Base-by-base conservation (phyloP, 768 basidiomycete species). In the Mycena galopus region DNA sequence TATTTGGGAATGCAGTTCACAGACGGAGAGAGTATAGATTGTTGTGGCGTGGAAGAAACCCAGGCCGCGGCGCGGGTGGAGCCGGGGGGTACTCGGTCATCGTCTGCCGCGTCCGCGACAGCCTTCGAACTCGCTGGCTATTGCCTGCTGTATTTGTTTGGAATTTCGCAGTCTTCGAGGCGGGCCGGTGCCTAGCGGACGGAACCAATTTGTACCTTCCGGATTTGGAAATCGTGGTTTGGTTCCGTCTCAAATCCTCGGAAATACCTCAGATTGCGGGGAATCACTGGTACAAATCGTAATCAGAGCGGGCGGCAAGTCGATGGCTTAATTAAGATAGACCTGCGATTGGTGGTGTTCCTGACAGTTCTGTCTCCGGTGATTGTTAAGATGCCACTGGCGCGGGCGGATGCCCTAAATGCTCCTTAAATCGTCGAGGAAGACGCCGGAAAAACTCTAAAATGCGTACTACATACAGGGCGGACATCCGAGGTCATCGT, bases 1-100 rank as follows among this genome's bases (percentile, higher is more conserved):
- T 44, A 58, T 70, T 51, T 23, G 62, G 69, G 69, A 33, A 64
- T 64, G 11, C 29, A 33, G 63, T 70, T 70, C 69, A 33, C 69
- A 70, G 69, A 56, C 55, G 53, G 16, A 9, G 10, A 23, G 50
- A 50, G 11, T 55, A 17, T 35, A 23, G 57, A 59, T 59, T 23
- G 14, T 33, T 39, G 42, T 58, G 56, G 55, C 53, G 63, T 56
- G 69, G 69, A 55, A 21, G 19, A 50, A 55, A 12, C 51, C 55
- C 55, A 50, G 42, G 11, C 37, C 44, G 63, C 56, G 61, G 50
- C 23, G 69, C 42, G n/a, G 35, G 14, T 1, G 42, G 30, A 39
- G 56, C 17, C 69, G 69, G 69, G 35, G 50, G 32, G 69, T 51
- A 39, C 23, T 56, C 62, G 51, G 69, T 55, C 27, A 27, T 58